Base-by-base conservation (phyloP, 768 basidiomycete species). In the Russula dissimulans region DNA sequence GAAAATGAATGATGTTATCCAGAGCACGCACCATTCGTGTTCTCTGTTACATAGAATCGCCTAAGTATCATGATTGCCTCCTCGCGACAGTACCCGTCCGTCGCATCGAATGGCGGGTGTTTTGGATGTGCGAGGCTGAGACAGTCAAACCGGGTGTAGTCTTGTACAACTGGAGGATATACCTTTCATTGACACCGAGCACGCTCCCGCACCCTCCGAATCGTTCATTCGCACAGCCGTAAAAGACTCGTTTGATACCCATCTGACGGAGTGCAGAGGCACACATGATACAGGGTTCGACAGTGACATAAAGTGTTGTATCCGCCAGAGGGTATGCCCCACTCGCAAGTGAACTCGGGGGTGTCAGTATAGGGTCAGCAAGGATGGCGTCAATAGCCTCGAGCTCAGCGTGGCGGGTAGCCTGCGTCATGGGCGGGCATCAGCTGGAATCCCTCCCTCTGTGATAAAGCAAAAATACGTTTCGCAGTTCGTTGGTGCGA, bases 241-340 rank as follows among this genome's bases (percentile, higher is more conserved):
- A 98, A 61, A 84, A 89, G 6, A 97, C 95, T 64, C 87, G 79
- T 59, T 84, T 85, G 67, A 99, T 91, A 15, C 95, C 95, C 63
- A 95, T 73, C 73, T 98, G 97, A 56, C 95, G 82, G 38, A 99
- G 79, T 11, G 95, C 97, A 26, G 91, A 93, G 12, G 94, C 92
- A 66, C 97, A 99, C 97, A 98, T 98, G 71, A 98, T 93, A 73
- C 97, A 99, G 0, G 95, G 97, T 73, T 99, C 95, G 55, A 99
- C 97, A 5, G 97, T 99, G 54, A 98, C 97, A 71, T 98, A 99
- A 32, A 98, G 82, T 3, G 84, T 89, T 22, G 91, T 95, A 10
- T 82, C 77, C 0, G 79, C 78, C 17, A 99, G 79, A 5, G 91
- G 90, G 60, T 89, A 83, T 46, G 71, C 51, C 14, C 61, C 61